Evolutionary conservation across 1,284 basidiomycete species (phyloP).

Genomic region (Austroboletus niveus): DNA sequence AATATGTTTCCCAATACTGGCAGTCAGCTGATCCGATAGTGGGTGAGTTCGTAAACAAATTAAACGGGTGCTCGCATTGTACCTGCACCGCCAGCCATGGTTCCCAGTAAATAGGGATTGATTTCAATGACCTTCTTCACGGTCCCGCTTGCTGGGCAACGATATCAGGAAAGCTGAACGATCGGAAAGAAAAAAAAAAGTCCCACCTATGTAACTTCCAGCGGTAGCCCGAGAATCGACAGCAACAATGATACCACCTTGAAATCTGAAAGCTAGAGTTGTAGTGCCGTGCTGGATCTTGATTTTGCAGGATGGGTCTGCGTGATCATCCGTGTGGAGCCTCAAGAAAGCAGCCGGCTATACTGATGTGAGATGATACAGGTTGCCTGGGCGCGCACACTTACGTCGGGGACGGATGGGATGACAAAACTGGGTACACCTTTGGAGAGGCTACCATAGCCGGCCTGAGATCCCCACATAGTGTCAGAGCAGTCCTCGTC

Average conservation of each 20-base stretch:
- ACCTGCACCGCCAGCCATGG: slow-evolving; percentile 99
- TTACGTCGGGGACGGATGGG: slow-evolving; percentile 72
- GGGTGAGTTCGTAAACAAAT: slow-evolving; percentile 8
- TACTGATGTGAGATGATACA: slow-evolving; percentile 13
- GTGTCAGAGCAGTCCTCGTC: slow-evolving; percentile 63
- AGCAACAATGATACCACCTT: slow-evolving; percentile 96
- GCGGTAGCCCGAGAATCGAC: slow-evolving; percentile 98
- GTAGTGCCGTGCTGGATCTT: slow-evolving; percentile 99
- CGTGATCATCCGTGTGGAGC: slow-evolving; percentile 90
- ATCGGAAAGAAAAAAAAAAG: neutral
- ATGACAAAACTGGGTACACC: slow-evolving; percentile 71
- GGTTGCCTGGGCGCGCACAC: slow-evolving; percentile 29
- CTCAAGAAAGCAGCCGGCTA: slow-evolving; percentile 90
- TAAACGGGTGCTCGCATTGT: slow-evolving; percentile 23
- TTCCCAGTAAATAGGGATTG: slow-evolving; percentile 97
- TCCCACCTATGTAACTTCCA: slow-evolving; percentile 91
- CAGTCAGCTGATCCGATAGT: slow-evolving; percentile 66
- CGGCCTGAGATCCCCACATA: slow-evolving; percentile 79
- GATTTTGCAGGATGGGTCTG: slow-evolving; percentile 91
- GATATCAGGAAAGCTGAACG: slow-evolving; percentile 3
- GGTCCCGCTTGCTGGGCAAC: slow-evolving; percentile 77
- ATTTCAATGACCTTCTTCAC: slow-evolving; percentile 99
- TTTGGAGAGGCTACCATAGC: slow-evolving; percentile 70
- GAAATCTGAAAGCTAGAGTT: slow-evolving; percentile 95
- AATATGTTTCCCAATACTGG: slow-evolving; percentile 98